phyloP scores from a whole-genome alignment of 2,329 filamentous ascomycete genomes.

The Phialocephala subalpina region DNA sequence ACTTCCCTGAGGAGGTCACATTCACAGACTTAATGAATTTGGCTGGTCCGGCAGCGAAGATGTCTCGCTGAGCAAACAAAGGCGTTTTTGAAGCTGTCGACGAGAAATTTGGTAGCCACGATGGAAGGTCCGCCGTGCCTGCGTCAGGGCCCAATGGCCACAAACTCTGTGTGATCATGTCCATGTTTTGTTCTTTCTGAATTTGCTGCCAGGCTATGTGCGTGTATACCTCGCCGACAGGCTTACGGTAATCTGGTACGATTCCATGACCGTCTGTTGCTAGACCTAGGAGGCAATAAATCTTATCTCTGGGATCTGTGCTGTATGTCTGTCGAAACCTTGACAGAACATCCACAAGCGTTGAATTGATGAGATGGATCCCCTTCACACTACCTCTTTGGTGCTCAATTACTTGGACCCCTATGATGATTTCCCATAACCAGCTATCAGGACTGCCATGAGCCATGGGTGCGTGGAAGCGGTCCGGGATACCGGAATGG shows the following conservation, averaged over 20 bases:
- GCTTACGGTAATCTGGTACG: background rate
- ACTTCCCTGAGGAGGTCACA: background rate
- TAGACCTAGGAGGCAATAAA: constrained; percentile 10
- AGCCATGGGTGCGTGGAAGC: background rate
- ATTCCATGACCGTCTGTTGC: constrained; percentile 9
- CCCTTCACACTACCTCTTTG: background rate
- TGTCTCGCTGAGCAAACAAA: background rate
- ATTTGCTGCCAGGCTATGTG: background rate
- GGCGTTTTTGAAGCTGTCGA: background rate
- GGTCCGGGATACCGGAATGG: background rate
- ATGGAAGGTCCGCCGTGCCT: background rate
- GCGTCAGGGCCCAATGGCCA: constrained; percentile 1
- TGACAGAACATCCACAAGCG: constrained; percentile 7
- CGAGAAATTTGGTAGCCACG: background rate
- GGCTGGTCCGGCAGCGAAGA: background rate
- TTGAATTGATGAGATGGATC: constrained; percentile 1
- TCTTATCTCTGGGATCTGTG: constrained; percentile 13
- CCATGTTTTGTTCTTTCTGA: background rate
- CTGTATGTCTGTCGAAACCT: constrained; percentile 3
- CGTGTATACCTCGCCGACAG: background rate
- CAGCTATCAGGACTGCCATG: background rate
- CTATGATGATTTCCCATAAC: background rate
- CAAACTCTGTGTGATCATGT: constrained; percentile 9
- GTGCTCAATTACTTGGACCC: background rate
- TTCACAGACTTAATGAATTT: background rate